Evolutionary conservation across 78 protist genomes (phyloP).

Genomic region (Planoprotostelium fungivorum): DNA sequence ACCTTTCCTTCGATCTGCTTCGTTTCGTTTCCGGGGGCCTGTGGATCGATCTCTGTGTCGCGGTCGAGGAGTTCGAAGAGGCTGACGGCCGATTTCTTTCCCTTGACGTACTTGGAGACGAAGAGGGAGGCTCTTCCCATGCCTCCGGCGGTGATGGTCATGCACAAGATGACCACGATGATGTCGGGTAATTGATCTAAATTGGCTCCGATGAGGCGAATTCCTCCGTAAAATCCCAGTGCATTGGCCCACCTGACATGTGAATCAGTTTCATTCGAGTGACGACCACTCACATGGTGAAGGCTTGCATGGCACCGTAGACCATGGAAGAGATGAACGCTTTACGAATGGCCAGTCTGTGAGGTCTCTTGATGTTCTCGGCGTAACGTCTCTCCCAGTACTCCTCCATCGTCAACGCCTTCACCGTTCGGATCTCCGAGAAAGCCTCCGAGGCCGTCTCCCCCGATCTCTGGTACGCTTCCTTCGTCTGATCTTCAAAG

Average conservation of each 20-base stretch:
- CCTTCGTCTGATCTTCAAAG: slow-evolving; percentile 13
- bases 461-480: slow-evolving; percentile 52
- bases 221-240: too few relatives aligned
- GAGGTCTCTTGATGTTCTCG: slow-evolving; percentile 36
- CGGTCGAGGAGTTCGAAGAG: slow-evolving; percentile 45
- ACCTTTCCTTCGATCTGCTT: slow-evolving; percentile 48
- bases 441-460: slow-evolving; percentile 60
- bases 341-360: slow-evolving; percentile 19
- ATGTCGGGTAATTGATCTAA: neutral
- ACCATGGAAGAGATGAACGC: slow-evolving; percentile 40
- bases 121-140: slow-evolving; percentile 42
- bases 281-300: too few relatives aligned
- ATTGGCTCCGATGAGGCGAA: too few relatives aligned
- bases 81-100: slow-evolving; percentile 34
- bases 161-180: slow-evolving; percentile 49
- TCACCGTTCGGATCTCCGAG: slow-evolving; percentile 53
- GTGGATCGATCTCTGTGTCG: slow-evolving; percentile 15
- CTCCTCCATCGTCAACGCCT: slow-evolving; percentile 37
- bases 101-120: slow-evolving; percentile 39
- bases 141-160: slow-evolving; percentile 70
- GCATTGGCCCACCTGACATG: neutral
- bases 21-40: slow-evolving; percentile 3
- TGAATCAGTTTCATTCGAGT: slow-evolving; percentile 90
- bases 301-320: slow-evolving; percentile 15
- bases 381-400: slow-evolving; percentile 25